A percentile compares a stretch with the other conserved stretches of the same genome.
Conservation (phyloP, 208 protist genomes). For the Sergeia podlipaevii region DNA sequence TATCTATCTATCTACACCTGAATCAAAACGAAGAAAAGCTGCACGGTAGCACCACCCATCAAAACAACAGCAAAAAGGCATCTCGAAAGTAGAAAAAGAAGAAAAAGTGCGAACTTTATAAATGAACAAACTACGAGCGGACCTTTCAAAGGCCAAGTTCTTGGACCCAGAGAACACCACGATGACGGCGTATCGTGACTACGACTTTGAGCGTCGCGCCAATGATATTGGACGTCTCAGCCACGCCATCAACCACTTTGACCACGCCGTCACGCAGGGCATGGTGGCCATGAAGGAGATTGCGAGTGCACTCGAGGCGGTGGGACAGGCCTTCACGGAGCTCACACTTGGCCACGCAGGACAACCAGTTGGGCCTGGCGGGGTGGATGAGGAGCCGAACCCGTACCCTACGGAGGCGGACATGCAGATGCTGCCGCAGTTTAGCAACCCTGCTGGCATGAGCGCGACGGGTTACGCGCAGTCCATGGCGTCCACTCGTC, state of each 20-base stretch:
- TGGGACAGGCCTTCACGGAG: conserved; percentile 53
- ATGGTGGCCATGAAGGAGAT: conserved; percentile 73
- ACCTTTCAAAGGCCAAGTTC: conserved; percentile 15
- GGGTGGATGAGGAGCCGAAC: conserved; percentile 11
- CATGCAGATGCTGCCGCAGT: conserved; percentile 5
- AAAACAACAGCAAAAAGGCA: too few species aligned
- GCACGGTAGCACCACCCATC: too few species aligned
- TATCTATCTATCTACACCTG: too few species aligned
- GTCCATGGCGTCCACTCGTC: conserved; percentile 26
- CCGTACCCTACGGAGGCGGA: conserved; percentile 26
- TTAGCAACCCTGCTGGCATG: not conserved
- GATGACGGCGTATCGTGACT: conserved; percentile 41
- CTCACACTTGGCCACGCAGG: conserved; percentile 31
- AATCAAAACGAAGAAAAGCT: too few species aligned
- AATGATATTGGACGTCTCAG: conserved; percentile 39
- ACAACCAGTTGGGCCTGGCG: not conserved
- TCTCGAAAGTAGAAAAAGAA: not conserved
- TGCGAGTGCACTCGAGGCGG: conserved; percentile 47
- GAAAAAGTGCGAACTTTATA: conserved; percentile 7
- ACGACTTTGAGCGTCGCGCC: conserved; percentile 43
- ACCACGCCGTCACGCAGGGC: conserved; percentile 36
- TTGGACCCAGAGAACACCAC: conserved; percentile 15
- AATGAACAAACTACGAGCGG: conserved; percentile 19
- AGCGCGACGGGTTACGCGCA: conserved; percentile 13
- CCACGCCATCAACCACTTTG: conserved; percentile 43